Conservation (phyloP, 2,329 filamentous ascomycete species). For the Fusarium goolgardi region DNA sequence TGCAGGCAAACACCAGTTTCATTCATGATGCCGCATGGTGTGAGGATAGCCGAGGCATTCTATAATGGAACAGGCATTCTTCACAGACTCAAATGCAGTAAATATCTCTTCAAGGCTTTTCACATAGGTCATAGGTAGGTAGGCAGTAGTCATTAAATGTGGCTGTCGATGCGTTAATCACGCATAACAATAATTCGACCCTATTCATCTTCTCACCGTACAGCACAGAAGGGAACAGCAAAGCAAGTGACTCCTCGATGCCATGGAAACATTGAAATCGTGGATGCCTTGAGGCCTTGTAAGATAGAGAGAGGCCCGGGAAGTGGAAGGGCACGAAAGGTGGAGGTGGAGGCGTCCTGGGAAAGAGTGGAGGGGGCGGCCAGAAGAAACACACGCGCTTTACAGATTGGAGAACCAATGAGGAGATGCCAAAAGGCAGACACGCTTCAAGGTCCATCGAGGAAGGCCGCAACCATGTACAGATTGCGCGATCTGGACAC, state of each 20-base stretch:
- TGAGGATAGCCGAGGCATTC: background rate
- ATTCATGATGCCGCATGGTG: background rate
- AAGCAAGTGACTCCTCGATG: slow-evolving; percentile 9
- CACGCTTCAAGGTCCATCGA: slow-evolving; percentile 39
- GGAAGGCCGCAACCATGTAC: slow-evolving; percentile 35
- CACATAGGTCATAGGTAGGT: background rate
- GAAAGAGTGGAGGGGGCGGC: slow-evolving; percentile 33
- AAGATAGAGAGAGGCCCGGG: slow-evolving; percentile 12
- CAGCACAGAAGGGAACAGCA: background rate
- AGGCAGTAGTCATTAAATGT: background rate
- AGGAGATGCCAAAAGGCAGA: slow-evolving; percentile 42
- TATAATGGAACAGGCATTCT: background rate
- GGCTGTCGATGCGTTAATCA: slow-evolving; percentile 9
- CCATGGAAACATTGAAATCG: slow-evolving; percentile 12
- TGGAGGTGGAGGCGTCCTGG: slow-evolving; percentile 37
- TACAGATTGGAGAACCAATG: slow-evolving; percentile 36
- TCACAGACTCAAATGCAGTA: background rate
- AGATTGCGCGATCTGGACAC: slow-evolving; percentile 28
- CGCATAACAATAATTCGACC: slow-evolving; percentile 13
- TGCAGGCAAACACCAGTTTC: slow-evolving; percentile 12
- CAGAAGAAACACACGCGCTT: slow-evolving; percentile 39
- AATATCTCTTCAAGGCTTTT: background rate
- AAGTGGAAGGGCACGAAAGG: slow-evolving; percentile 30
- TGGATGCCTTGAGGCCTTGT: slow-evolving; percentile 35
- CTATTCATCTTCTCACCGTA: slow-evolving; percentile 21